These are phyloP conservation scores for Xerocomus potaroensis DNA, from an alignment of 768 basidiomycete species.

Conservation along the genomic window DNA sequence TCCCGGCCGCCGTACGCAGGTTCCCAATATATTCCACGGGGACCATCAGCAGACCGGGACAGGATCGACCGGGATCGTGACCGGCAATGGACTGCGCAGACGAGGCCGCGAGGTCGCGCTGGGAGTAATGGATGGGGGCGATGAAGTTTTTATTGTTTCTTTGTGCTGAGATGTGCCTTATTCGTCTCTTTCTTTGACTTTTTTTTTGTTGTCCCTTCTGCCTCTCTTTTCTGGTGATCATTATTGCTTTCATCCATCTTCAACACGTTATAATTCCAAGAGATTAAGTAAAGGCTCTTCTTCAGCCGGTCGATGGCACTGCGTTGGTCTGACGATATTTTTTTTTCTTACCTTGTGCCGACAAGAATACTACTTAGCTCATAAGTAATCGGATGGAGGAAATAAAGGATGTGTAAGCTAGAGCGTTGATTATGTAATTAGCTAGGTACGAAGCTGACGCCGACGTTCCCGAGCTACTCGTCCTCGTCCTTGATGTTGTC, in stretches of 20 bases:
- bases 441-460: background rate
- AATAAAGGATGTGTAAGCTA: background rate
- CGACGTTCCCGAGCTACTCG: background rate
- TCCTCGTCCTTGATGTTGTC: too few relatives aligned
- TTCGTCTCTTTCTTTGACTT: background rate
- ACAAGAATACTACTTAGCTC: conserved; percentile 3
- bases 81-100: conserved; percentile 27
- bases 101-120: conserved; percentile 30
- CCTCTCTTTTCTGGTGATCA: conserved; percentile 23
- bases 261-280: conserved; percentile 6
- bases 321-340: conserved; percentile 2
- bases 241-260: conserved; percentile 29
- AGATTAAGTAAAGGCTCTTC: background rate
- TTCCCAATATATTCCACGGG: conserved; percentile 42
- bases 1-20: conserved; percentile 21
- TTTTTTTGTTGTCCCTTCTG: too few relatives aligned
- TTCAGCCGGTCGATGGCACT: background rate
- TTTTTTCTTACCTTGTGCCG: background rate
- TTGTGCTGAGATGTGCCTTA: conserved; percentile 9
- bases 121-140: conserved; percentile 36
- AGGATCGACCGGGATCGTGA: conserved; percentile 43
- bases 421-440: background rate
- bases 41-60: conserved; percentile 51
- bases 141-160: conserved; percentile 6
- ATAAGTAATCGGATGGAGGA: conserved; percentile 4